Evolutionary conservation across 2,329 filamentous ascomycete genomes (phyloP).

Genomic region (Aspergillus fijiensis): DNA sequence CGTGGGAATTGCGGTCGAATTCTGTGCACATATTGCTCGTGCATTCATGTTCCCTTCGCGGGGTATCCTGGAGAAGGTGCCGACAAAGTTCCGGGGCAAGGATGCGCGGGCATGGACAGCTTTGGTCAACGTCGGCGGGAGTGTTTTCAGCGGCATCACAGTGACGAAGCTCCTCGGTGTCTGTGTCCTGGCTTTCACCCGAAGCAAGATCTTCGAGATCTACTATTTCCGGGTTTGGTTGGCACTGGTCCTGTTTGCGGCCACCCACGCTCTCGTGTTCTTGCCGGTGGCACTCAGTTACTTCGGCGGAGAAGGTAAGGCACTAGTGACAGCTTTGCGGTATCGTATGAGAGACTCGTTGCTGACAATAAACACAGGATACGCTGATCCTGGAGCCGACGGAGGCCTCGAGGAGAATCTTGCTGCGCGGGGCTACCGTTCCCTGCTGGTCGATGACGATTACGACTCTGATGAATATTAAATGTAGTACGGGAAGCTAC

Average conservation of each 20-base stretch:
- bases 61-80: constrained; percentile 76
- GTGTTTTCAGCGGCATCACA: constrained; percentile 94
- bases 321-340: not conserved
- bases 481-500: constrained; percentile 6
- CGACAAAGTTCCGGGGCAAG: constrained; percentile 72
- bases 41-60: constrained; percentile 92
- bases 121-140: constrained; percentile 89
- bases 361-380: constrained; percentile 53
- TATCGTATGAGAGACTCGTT: not conserved
- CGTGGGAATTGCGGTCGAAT: constrained; percentile 93
- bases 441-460: constrained; percentile 73
- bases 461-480: constrained; percentile 68
- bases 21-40: constrained; percentile 93
- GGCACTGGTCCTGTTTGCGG: constrained; percentile 84
- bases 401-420: constrained; percentile 89
- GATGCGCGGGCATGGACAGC: constrained; percentile 90
- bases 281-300: constrained; percentile 86
- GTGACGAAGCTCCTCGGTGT: constrained; percentile 94
- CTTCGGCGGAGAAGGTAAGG: constrained; percentile 72
- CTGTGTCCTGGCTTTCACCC: constrained; percentile 85
- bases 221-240: constrained; percentile 99
- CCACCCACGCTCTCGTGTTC: constrained; percentile 84
- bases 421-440: constrained; percentile 73
- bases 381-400: constrained; percentile 81
- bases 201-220: constrained; percentile 98